These are phyloP conservation scores for Hippophae tibetana DNA, from an alignment of 306 rosid species.

Conservation along the genomic window DNA sequence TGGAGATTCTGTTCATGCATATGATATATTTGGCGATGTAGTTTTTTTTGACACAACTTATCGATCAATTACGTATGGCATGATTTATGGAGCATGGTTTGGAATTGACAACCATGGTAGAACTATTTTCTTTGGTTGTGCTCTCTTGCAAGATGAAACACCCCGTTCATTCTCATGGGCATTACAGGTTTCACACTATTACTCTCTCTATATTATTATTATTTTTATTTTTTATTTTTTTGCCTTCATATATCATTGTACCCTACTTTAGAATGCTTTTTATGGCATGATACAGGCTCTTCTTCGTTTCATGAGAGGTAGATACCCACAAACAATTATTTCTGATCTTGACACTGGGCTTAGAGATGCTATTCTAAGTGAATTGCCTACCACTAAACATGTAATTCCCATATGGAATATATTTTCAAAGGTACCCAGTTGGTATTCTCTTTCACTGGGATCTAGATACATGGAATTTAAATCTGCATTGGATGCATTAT, in stretches of 20 bases:
- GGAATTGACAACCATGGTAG: slow-evolving; percentile 87
- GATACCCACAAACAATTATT: slow-evolving; percentile 77
- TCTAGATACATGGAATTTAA: slow-evolving; percentile 72
- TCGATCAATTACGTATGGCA: slow-evolving; percentile 74
- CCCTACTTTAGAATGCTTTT: slow-evolving; percentile 27
- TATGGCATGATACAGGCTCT: slow-evolving; percentile 51
- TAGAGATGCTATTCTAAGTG: slow-evolving; percentile 58
- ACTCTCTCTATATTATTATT: slow-evolving; percentile 27
- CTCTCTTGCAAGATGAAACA: slow-evolving; percentile 85
- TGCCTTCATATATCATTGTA: slow-evolving; percentile 13
- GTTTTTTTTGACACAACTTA: slow-evolving; percentile 68
- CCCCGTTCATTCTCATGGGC: slow-evolving; percentile 81
- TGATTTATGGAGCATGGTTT: slow-evolving; percentile 90
- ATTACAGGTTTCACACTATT: slow-evolving; percentile 61
- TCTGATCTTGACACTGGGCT: slow-evolving; percentile 78
- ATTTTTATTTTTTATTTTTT: slow-evolving; percentile 4
- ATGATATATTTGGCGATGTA: slow-evolving; percentile 63
- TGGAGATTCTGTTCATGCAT: slow-evolving; percentile 54
- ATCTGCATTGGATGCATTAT: slow-evolving; percentile 61
- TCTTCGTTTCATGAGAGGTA: slow-evolving; percentile 77
- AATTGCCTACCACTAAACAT: slow-evolving; percentile 64
- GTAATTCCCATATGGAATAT: slow-evolving; percentile 56
- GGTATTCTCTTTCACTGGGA: slow-evolving; percentile 72
- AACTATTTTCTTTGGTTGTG: slow-evolving; percentile 72
- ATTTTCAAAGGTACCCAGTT: slow-evolving; percentile 55